Conservation (phyloP, 148 eudicot genomes). For the Amaranthus cruentus region DNA sequence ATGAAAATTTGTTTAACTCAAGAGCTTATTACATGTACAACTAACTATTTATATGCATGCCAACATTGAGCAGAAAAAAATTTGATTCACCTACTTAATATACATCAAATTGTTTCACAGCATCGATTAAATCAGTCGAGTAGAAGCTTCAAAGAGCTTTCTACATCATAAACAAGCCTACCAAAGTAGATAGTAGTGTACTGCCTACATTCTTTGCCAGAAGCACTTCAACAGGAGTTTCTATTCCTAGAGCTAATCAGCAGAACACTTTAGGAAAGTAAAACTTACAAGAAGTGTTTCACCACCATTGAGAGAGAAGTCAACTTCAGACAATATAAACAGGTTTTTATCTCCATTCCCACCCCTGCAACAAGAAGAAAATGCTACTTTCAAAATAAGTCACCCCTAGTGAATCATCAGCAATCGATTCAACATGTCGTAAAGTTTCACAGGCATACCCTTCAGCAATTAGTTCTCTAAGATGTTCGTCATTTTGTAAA, state of each 20-base stretch:
- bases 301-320: constrained; percentile 63
- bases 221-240: neutral
- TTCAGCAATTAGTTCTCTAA: constrained; percentile 37
- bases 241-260: constrained; percentile 4
- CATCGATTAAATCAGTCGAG: constrained; percentile 1
- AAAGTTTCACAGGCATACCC: constrained; percentile 39
- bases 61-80: neutral
- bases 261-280: constrained; percentile 7
- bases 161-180: neutral
- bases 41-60: neutral
- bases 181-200: neutral
- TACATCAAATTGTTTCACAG: neutral
- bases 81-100: neutral
- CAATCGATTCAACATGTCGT: neutral
- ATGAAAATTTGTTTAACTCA: neutral
- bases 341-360: constrained; percentile 41
- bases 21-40: neutral
- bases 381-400: constrained; percentile 7
- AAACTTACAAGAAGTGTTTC: constrained; percentile 77
- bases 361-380: constrained; percentile 40
- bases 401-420: neutral
- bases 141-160: neutral
- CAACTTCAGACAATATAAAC: constrained; percentile 64
- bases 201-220: constrained; percentile 2
- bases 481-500: constrained; percentile 40